Evolutionary conservation across 2,329 filamentous ascomycete species (phyloP), one percentile per base, ranked within the genome.

Genomic region (Ascochyta pisi): DNA sequence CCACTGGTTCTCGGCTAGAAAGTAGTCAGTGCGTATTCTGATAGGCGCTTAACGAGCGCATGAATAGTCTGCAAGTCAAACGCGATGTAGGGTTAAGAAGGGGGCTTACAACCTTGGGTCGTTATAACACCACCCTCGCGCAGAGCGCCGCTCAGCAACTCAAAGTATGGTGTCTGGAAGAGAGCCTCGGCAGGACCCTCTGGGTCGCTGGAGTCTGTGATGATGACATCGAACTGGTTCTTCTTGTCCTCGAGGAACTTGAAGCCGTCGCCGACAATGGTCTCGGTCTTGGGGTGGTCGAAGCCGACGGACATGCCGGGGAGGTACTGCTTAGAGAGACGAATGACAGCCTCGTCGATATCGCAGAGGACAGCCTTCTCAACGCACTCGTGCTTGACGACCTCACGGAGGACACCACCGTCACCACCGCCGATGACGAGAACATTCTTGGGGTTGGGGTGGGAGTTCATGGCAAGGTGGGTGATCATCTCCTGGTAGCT

Each of bases 401-500:
- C 89, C 86, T 99, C 95, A 71, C 95, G 92, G 70, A 99, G 88
- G 62, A 99, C 95, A 81, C 95, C 95, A 58, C 95, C 95, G 76
- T 99, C 95, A 76, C 95, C 95, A 72, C 95, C 95, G 65, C 95
- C 95, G 73, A 99, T 98, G 78, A 99, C 95, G 55, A 99, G 88
- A 50, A 99, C 95, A 81, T 93, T 96, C 87, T 98, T 95, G 75
- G 95, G 95, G 84, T 96, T 88, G 68, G 95, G 95, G 86, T 99
- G 95, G 50, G 94, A 92, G 86, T 96, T 95, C 89, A 99, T 92
- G 81, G 92, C 95, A 67, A 99, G 86, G 82, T 99, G 92, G 69
- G 94, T 93, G 81, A 99, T 99, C 95, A 99, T 99, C 86, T 99
- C 95, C 85, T 99, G 95, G 87, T 96, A 96, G 71, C 82, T 84